A percentile compares a stretch with the other conserved stretches of the same genome.
Evolutionary conservation across 768 basidiomycete species (phyloP).

Genomic region (Boletus edulis): DNA sequence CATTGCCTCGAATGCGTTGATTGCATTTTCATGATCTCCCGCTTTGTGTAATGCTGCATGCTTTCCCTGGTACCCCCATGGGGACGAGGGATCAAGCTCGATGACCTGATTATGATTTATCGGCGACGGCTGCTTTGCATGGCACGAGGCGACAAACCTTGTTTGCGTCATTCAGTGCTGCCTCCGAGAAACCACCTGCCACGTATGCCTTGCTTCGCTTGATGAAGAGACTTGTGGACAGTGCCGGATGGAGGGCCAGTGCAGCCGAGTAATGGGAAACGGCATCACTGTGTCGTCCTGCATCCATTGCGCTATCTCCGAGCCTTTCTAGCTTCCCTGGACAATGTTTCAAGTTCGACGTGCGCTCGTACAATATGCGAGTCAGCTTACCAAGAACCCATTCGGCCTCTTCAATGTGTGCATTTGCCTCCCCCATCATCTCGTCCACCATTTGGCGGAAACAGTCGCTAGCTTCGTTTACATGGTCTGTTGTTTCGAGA

Average conservation of each 20-base stretch:
- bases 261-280: background rate
- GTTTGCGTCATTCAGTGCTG: background rate
- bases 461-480: background rate
- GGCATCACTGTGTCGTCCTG: background rate
- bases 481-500: background rate
- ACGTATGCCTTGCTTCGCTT: background rate
- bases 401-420: background rate
- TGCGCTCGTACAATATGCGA: too few species aligned
- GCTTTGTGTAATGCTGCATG: background rate
- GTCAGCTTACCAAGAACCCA: background rate
- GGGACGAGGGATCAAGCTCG: background rate
- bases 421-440: background rate
- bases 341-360: background rate
- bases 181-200: background rate
- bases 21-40: background rate
- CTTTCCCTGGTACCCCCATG: background rate
- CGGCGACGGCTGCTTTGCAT: background rate
- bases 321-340: background rate
- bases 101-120: background rate
- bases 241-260: background rate
- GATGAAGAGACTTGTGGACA: background rate
- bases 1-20: background rate
- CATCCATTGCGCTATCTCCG: background rate
- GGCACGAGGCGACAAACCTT: background rate
- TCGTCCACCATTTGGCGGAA: background rate